Evolutionary conservation across 2,329 filamentous ascomycete genomes (phyloP), one percentile per base, ranked within the genome.

Genomic region (Aspergillus chevalieri): DNA sequence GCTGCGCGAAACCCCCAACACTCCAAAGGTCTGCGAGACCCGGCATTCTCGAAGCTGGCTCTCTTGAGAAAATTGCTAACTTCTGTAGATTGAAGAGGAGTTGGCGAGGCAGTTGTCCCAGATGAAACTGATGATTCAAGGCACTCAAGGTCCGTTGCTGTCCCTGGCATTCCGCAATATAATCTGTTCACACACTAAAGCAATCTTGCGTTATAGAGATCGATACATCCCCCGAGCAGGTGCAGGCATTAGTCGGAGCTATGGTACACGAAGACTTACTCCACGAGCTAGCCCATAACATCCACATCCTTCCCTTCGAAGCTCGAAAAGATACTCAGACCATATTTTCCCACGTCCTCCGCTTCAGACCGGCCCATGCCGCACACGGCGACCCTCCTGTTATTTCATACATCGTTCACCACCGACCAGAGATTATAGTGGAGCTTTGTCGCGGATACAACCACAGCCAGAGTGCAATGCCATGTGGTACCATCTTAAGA

Each of bases 321-420:
- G 89, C 91, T 34, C 85, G 92, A 64, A 97, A 96, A 75, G 92
- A 96, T 65, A 88, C 89, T 10, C 92, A 96, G 68, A 88, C 93
- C 55, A 93, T 96, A 66, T 93, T 97, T 74, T 95, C 90, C 38
- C 93, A 92, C 68, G 87, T 94, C 58, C 89, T 96, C 67, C 88
- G 91, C 57, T 96, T 93, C 76, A 87, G 88, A 56, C 86, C 86
- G 5, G 77, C 82, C 9, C 71, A 73, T 39, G 81, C 80, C 41
- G 81, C 80, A 2, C 82, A 84, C 17, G 83, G 84, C 57, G 89
- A 94, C 54, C 89, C 90, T 0, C 82, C 91, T 46, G 90, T 93
- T 22, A 78, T 98, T 50, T 87, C 89, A 58, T 94, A 95, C 67
- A 87, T 96, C 51, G 85, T 95, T 55, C 86, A 89, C 63, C 85